Evolutionary conservation across 768 basidiomycete genomes (phyloP).

Genomic region (Scleroderma citrinum): DNA sequence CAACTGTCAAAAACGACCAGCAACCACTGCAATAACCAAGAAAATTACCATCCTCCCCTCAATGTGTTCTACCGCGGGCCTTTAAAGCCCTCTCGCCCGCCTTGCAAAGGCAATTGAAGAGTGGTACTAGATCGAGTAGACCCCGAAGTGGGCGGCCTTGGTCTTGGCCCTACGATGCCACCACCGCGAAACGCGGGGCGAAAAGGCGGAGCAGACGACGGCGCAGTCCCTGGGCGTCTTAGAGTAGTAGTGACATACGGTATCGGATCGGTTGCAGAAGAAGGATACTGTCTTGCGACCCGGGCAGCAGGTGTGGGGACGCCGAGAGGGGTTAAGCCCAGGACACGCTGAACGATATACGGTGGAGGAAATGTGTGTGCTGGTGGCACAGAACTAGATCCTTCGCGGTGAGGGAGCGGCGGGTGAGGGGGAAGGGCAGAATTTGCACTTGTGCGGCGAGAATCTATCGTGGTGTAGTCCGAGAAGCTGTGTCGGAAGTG

Average conservation of each 20-base stretch:
- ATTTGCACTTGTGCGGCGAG: constrained; percentile 28
- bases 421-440: constrained; percentile 40
- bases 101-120: constrained; percentile 28
- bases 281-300: background rate
- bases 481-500: constrained; percentile 40
- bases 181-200: constrained; percentile 10
- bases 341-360: constrained; percentile 29
- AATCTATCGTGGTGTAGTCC: constrained; percentile 25
- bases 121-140: constrained; percentile 12
- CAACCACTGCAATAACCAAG: constrained; percentile 14
- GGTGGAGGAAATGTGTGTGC: constrained; percentile 18
- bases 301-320: constrained; percentile 3
- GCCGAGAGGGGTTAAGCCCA: constrained; percentile 22
- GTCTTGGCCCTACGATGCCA: constrained; percentile 27
- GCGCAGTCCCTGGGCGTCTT: constrained; percentile 7
- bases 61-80: constrained; percentile 8
- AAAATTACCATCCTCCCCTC: constrained; percentile 5
- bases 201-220: background rate
- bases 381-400: constrained; percentile 14
- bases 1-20: background rate
- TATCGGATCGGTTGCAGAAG: background rate
- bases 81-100: constrained; percentile 19
- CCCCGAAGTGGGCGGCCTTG: constrained; percentile 16
- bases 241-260: background rate
- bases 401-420: constrained; percentile 27